phyloP scores from a whole-genome alignment of 768 basidiomycete species.

The Pisolithus orientalis region DNA sequence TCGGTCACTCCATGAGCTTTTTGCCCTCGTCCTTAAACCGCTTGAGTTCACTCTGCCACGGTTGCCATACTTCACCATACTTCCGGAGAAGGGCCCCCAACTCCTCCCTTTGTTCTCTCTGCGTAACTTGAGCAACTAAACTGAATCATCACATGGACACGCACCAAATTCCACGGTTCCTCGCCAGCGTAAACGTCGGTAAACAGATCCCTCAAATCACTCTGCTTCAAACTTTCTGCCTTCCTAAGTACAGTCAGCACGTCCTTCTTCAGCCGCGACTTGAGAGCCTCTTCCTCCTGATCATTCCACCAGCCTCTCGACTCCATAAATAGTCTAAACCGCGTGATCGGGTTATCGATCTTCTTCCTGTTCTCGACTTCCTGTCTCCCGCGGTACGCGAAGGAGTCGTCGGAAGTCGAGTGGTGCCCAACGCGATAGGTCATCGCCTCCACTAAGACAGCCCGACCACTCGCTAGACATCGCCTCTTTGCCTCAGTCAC shows the following conservation, averaged over 20 bases:
- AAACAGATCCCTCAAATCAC: constrained; percentile 75
- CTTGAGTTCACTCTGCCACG: constrained; percentile 74
- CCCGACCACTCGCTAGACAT: constrained; percentile 73
- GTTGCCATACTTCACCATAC: constrained; percentile 82
- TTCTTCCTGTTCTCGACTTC: constrained; percentile 92
- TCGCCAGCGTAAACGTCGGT: constrained; percentile 84
- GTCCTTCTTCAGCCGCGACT: constrained; percentile 59
- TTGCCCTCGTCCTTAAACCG: constrained; percentile 71
- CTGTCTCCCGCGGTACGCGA: constrained; percentile 82
- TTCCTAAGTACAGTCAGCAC: constrained; percentile 75
- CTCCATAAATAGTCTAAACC: constrained; percentile 84
- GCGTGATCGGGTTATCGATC: constrained; percentile 81
- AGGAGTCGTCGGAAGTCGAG: constrained; percentile 93
- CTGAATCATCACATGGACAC: constrained; percentile 21
- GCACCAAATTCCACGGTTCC: constrained; percentile 77
- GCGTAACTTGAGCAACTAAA: constrained; percentile 2
- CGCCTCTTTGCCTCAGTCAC: constrained; percentile 64
- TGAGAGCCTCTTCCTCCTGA: constrained; percentile 66
- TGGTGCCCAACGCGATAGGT: constrained; percentile 93
- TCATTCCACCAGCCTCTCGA: constrained; percentile 80
- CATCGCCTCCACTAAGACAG: constrained; percentile 87
- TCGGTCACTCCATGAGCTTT: constrained; percentile 37
- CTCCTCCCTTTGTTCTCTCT: constrained; percentile 85
- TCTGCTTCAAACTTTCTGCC: constrained; percentile 64
- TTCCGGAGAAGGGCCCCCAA: constrained; percentile 68